Evolutionary conservation across 169 alveolate species (phyloP).

Genomic region (Plasmodium inui): DNA sequence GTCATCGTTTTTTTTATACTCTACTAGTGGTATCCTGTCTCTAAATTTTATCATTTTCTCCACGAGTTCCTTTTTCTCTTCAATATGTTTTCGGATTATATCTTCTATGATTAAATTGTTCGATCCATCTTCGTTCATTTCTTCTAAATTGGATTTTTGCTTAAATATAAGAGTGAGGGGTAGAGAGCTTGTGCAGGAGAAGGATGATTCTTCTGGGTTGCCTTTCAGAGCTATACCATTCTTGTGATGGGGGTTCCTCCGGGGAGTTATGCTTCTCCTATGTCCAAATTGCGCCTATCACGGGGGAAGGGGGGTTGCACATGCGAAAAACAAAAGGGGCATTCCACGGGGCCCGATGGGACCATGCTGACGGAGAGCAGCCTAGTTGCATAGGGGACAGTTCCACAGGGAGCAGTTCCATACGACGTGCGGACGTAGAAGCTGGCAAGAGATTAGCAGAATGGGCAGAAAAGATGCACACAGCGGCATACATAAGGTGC

Average conservation of each 20-base stretch:
- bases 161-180: background rate
- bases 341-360: background rate
- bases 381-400: background rate
- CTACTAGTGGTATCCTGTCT: slow-evolving; percentile 48
- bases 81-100: slow-evolving; percentile 50
- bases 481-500: background rate
- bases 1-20: slow-evolving; percentile 41
- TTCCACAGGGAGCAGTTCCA: background rate
- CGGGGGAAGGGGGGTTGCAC: background rate
- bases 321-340: background rate
- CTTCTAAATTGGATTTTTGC: slow-evolving; percentile 2
- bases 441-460: background rate
- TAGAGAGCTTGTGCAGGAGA: background rate
- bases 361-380: background rate
- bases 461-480: background rate
- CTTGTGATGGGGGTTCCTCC: background rate
- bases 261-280: background rate
- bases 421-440: background rate
- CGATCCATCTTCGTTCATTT: slow-evolving; percentile 36
- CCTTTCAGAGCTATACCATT: background rate
- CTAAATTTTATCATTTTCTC: slow-evolving; percentile 43
- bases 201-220: background rate
- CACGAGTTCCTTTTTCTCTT: slow-evolving; percentile 21
- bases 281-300: background rate
- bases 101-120: slow-evolving; percentile 18